These are phyloP conservation scores for Phytophthora constricta DNA, from an alignment of 352 stramenopile genomes.

Conservation along the genomic window DNA sequence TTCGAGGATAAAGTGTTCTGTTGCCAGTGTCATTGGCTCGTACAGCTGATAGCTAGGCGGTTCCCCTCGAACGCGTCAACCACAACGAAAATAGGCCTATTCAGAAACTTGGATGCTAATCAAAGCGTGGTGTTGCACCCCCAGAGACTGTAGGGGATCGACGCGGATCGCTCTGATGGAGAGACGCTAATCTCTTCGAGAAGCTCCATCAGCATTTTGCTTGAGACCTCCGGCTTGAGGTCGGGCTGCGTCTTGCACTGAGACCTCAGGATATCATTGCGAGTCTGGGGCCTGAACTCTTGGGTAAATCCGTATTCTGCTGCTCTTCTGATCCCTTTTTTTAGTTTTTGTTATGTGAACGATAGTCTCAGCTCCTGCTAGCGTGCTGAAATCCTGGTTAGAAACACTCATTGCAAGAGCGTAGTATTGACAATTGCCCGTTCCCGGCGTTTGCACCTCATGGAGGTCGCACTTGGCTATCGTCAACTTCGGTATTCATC, in stretches of 20 bases:
- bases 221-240: no score
- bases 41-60: no score
- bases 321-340: slow-evolving; percentile 3
- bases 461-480: neutral
- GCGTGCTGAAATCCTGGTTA: neutral
- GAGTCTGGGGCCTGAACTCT: neutral
- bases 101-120: neutral
- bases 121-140: neutral
- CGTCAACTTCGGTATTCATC: neutral
- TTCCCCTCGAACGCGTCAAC: neutral
- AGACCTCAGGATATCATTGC: neutral
- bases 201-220: neutral
- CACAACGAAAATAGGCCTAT: neutral
- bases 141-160: neutral
- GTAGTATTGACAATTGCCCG: slow-evolving; percentile 7
- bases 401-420: neutral
- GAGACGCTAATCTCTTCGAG: neutral
- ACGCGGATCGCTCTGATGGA: neutral
- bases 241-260: no score
- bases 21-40: no score
- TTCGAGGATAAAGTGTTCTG: no score
- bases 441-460: neutral
- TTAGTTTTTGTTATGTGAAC: neutral
- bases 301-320: neutral
- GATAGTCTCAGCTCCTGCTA: neutral